Evolutionary conservation across 1,139 yeast species (phyloP).

Genomic region (Yamadazyma sp.): DNA sequence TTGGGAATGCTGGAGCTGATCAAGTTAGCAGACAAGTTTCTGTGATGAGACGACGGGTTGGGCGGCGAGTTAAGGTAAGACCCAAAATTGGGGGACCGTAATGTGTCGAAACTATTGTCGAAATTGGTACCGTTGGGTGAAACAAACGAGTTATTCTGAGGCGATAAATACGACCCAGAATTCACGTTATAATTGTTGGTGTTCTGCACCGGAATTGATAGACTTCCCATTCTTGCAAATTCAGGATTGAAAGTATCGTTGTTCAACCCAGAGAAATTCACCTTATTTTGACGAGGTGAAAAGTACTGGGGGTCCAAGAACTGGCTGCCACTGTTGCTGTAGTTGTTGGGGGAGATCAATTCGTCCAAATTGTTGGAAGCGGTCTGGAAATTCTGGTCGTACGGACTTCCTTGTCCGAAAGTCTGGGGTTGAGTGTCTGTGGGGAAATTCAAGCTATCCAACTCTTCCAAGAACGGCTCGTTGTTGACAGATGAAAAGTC

Average conservation of each 20-base stretch:
- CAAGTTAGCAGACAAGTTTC: constrained; percentile 10
- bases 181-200: constrained; percentile 19
- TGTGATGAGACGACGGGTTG: constrained; percentile 3
- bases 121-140: constrained; percentile 21
- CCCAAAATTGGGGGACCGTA: constrained; percentile 29
- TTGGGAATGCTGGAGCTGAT: constrained; percentile 29
- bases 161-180: constrained; percentile 27
- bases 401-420: constrained; percentile 3
- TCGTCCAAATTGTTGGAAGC: constrained; percentile 31
- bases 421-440: constrained; percentile 6
- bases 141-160: constrained; percentile 24
- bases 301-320: constrained; percentile 43
- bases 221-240: constrained; percentile 33
- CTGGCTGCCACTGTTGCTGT: constrained; percentile 9
- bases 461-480: constrained; percentile 39
- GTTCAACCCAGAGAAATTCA: constrained; percentile 6
- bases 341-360: constrained; percentile 34
- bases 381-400: constrained; percentile 6
- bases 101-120: constrained; percentile 28
- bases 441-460: constrained; percentile 22
- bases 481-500: constrained; percentile 20
- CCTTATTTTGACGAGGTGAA: constrained; percentile 31
- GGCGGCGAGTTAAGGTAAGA: constrained; percentile 42
- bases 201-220: constrained; percentile 25
- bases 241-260: constrained; percentile 30